These are phyloP conservation scores for Trichoderma sp. DNA, from an alignment of 2,329 filamentous ascomycete species.

Conservation along the genomic window DNA sequence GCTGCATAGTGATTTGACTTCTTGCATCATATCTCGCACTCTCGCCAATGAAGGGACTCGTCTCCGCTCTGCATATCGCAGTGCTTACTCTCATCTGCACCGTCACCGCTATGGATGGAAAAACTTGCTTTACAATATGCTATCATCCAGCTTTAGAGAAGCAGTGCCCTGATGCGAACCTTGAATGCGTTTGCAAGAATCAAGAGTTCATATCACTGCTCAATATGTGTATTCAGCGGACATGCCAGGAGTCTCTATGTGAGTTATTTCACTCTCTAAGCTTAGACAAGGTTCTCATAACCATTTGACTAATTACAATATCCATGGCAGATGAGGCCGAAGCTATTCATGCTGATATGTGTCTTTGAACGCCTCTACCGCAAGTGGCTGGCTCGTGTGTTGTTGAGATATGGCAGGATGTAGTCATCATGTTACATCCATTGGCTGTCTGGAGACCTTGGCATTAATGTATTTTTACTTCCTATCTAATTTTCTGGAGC, in stretches of 20 bases:
- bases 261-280: neutral
- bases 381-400: neutral
- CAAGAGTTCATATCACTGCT: conserved; percentile 5
- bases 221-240: conserved; percentile 13
- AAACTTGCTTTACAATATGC: conserved; percentile 9
- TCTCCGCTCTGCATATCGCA: neutral
- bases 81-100: neutral
- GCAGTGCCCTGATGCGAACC: conserved; percentile 1
- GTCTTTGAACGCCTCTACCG: neutral
- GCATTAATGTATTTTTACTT: neutral
- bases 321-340: conserved; percentile 1
- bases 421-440: neutral
- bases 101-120: conserved; percentile 3
- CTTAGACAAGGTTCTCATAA: neutral
- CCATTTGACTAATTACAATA: neutral
- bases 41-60: conserved; percentile 4
- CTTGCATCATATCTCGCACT: neutral
- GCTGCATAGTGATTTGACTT: neutral
- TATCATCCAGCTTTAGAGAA: conserved; percentile 4
- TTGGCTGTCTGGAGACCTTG: neutral
- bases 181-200: conserved; percentile 11
- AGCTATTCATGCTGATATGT: neutral
- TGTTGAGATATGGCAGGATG: neutral
- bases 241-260: conserved; percentile 13
- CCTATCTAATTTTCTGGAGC: neutral